Evolutionary conservation across 2,329 filamentous ascomycete genomes (phyloP), one percentile per base, ranked within the genome.

Genomic region (Paecilomyces formosus): DNA sequence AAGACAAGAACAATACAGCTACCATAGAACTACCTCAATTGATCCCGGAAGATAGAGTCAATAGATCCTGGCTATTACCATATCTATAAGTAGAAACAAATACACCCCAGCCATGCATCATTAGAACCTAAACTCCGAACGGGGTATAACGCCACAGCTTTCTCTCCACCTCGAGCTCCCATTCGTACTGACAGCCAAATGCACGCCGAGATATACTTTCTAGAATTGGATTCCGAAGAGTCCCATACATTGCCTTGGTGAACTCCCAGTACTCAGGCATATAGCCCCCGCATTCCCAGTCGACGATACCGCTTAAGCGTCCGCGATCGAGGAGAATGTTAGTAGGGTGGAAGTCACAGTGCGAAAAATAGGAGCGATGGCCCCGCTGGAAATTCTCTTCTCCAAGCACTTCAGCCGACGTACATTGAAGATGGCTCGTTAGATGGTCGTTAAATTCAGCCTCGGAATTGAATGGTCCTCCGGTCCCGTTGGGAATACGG

Each of bases 171-270:
- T 56, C 55, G 3, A 61, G 54, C 54, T 65, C 62, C 7, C 53
- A 54, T 15, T 61, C 55, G 55, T 65, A 65, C 11, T 11, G 21
- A 49, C 54, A 21, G n/a, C 49, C 59, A 15, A 62, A 63, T 3
- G 57, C 55, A 18, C 57, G 58, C 11, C 54, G 51, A 54, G 58
- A 54, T 18, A 62, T 49, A 8, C 35, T 9, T 28, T 56, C 54
- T 30, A 65, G 50, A 31, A 55, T 55, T 1, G 49, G 53, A 11
- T 53, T 5, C 5, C 22, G n/a, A 24, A 54, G 53, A 33, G 53
- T 55, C 3, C 53, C 56, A 54, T 63, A 66, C 59, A 65, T 64
- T 5, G 62, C 61, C 57, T 66, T 68, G 0, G 66, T 68, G 31
- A 60, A 64, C 7, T 64, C 61, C 63, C 62, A 65, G 28, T 65